These are phyloP conservation scores for Graphilbum ipis-grandicollis DNA, from an alignment of 2,329 filamentous ascomycete species.

Conservation along the genomic window DNA sequence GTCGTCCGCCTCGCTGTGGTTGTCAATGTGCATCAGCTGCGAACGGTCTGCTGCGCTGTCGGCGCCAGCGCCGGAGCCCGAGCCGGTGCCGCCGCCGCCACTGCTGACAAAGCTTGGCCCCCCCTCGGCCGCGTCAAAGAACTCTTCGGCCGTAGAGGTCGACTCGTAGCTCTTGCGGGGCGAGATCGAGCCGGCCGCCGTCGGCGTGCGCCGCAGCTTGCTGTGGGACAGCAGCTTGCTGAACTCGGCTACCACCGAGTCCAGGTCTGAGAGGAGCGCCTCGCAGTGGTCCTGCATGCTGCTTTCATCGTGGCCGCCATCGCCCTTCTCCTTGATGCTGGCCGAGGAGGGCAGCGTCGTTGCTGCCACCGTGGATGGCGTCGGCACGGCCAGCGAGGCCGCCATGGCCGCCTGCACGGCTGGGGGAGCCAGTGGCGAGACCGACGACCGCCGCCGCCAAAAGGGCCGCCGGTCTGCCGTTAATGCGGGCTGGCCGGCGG, in stretches of 20 bases:
- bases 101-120: too few species aligned
- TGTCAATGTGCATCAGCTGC: slow-evolving; percentile 14
- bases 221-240: slow-evolving; percentile 58
- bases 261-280: slow-evolving; percentile 68
- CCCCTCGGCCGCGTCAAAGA: slow-evolving; percentile 84
- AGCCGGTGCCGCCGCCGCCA: too few species aligned
- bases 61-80: too few species aligned
- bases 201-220: slow-evolving; percentile 54
- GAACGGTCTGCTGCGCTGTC: slow-evolving; percentile 9
- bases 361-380: slow-evolving; percentile 12
- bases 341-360: neutral
- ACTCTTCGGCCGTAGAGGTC: slow-evolving; percentile 62
- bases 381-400: slow-evolving; percentile 24
- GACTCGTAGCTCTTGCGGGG: slow-evolving; percentile 62
- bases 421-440: slow-evolving; percentile 23
- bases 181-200: slow-evolving; percentile 20
- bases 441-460: slow-evolving; percentile 78
- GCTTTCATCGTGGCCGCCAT: slow-evolving; percentile 32
- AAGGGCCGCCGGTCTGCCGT: slow-evolving; percentile 52
- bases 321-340: slow-evolving; percentile 8
- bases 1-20: slow-evolving; percentile 6
- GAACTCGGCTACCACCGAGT: slow-evolving; percentile 71
- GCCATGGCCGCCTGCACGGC: slow-evolving; percentile 20
- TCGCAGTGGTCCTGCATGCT: slow-evolving; percentile 69
- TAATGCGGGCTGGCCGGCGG: slow-evolving; percentile 13